Base-by-base conservation (phyloP, 1,139 yeast genomes). In the Protomyces macrosporus region DNA sequence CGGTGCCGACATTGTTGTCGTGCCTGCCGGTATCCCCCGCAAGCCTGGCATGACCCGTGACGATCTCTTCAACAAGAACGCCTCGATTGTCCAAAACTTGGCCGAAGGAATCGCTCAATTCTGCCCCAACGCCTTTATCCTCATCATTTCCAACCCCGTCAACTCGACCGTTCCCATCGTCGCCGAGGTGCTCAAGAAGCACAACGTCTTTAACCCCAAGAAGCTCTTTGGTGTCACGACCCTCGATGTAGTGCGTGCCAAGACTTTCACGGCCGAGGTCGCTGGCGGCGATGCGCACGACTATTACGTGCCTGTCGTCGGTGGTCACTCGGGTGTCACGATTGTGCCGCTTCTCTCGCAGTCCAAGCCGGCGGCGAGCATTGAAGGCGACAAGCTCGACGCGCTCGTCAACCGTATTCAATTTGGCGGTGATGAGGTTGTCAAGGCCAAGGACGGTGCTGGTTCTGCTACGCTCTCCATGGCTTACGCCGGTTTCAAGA, bases 21-120 rank as follows among this genome's bases (percentile, higher is more conserved):
- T 93, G 76, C 98, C 98, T 72, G 98, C 98, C 66, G 98, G 98
- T 79, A 96, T 93, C 66, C 98, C 98, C 78, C 88, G 98, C 82
- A 93, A 93, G 57, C 66, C 66, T 37, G 64, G 64, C 14, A 64
- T 64, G 66, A 64, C 66, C n/a, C 77, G 79, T 70, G 98, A 93
- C 77, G 98, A 93, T 75, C 83, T 93, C 75, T 93, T 93, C 86
- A 88, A 90, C 81, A 91, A 95, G 79, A 93, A 93, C 75, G 98
- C 98, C 60, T 87, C 95, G 60, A 93, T 93, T 75, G 96, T 93
- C 70, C 86, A 93, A 76, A 96, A 87, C 75, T 83, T 93, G 75
- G 95, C 97, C 70, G 83, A 87, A 76, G 91, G 95, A 50, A 85
- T 87, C 71, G 97, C 96, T 70, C 89, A 87, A 72, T 78, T 82